Evolutionary conservation across 805 yeast genomes (phyloP).

Genomic region (Starmerella asiatica): DNA sequence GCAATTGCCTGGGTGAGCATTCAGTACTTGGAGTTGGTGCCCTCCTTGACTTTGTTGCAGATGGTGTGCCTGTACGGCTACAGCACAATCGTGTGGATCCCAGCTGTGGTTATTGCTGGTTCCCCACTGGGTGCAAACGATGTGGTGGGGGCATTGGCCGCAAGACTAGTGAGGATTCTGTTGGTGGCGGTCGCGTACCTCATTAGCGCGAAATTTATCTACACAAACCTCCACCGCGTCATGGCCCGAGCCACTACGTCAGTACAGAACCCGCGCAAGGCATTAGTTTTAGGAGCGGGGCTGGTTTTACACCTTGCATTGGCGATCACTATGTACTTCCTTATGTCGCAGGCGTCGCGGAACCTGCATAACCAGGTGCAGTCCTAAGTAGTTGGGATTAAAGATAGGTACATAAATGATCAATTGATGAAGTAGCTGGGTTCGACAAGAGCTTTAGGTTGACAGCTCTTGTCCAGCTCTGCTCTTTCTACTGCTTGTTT

Average conservation of each 20-base stretch:
- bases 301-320: constrained; percentile 16
- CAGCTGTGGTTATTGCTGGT: constrained; percentile 52
- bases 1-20: constrained; percentile 38
- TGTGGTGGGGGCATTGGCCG: constrained; percentile 30
- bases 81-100: constrained; percentile 74
- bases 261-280: constrained; percentile 11
- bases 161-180: constrained; percentile 46
- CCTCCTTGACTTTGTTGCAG: constrained; percentile 34
- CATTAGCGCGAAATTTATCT: constrained; percentile 27
- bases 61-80: constrained; percentile 72
- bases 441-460: too few relatives aligned
- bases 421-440: too few relatives aligned
- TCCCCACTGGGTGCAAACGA: constrained; percentile 42
- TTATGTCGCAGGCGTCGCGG: constrained; percentile 1
- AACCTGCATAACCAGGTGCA: background rate
- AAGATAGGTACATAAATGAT: too few relatives aligned
- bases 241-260: constrained; percentile 16
- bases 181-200: constrained; percentile 47
- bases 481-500: too few relatives aligned
- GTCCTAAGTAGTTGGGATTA: too few relatives aligned
- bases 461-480: too few relatives aligned
- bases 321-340: constrained; percentile 29
- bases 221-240: constrained; percentile 29
- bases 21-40: constrained; percentile 44
- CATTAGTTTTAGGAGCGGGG: constrained; percentile 14